These are phyloP conservation scores for Clonostachys solani DNA, from an alignment of 2,329 filamentous ascomycete genomes.

Conservation along the genomic window DNA sequence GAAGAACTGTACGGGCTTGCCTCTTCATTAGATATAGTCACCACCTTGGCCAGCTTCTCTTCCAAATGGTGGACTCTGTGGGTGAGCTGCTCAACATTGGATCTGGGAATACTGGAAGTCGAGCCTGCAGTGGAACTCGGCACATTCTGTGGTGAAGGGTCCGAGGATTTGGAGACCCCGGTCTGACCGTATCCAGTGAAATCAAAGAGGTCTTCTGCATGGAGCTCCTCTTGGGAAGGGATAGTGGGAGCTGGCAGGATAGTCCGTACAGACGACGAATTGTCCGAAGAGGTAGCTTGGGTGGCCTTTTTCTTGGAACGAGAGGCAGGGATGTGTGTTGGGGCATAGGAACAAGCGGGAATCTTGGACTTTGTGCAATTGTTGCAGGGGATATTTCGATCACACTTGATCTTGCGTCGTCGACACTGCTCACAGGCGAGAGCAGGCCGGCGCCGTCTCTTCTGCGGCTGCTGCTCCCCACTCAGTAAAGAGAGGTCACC, in stretches of 20 bases:
- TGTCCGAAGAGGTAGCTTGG: no score
- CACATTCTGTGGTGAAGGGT: no score
- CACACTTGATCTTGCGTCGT: slow-evolving; percentile 57
- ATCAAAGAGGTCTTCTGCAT: no score
- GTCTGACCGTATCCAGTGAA: no score
- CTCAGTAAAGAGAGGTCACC: background rate
- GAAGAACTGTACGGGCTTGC: background rate
- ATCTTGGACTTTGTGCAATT: slow-evolving; percentile 55
- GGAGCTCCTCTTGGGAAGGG: no score
- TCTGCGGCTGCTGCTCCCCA: background rate
- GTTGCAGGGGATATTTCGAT: slow-evolving; percentile 53
- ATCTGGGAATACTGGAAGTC: background rate
- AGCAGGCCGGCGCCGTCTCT: slow-evolving; percentile 3
- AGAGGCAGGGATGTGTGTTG: slow-evolving; percentile 23
- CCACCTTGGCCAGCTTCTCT: slow-evolving; percentile 1
- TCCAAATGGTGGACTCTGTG: slow-evolving; percentile 3
- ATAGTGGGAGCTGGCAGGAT: no score
- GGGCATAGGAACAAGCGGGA: slow-evolving; percentile 47
- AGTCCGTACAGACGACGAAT: no score
- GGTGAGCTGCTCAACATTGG: slow-evolving; percentile 2
- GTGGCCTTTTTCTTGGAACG: slow-evolving; percentile 9
- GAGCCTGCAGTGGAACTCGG: no score
- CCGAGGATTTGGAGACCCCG: no score
- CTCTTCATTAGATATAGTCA: slow-evolving; percentile 9
- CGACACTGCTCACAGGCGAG: slow-evolving; percentile 39